phyloP scores from a whole-genome alignment of 441 rosid species.

The Populus hybrid region DNA sequence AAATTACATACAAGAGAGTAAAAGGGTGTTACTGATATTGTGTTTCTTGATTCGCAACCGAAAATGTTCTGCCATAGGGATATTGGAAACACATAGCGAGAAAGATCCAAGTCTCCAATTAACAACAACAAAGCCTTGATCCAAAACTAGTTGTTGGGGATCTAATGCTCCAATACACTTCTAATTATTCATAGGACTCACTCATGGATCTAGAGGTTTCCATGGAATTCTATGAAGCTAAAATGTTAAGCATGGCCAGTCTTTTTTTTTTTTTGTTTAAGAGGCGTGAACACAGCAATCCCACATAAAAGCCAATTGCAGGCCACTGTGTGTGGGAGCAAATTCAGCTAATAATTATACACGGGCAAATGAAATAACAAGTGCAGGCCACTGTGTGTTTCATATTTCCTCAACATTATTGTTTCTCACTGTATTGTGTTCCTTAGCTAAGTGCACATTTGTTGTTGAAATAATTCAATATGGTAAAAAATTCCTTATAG shows the following conservation, averaged over 20 bases:
- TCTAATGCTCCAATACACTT: not conserved
- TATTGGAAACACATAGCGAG: not conserved
- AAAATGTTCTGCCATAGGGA: not conserved
- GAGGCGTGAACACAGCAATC: slow-evolving; percentile 35
- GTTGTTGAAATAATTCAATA: too few species aligned
- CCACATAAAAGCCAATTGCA: slow-evolving; percentile 56
- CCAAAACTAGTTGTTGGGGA: not conserved
- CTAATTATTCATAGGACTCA: not conserved
- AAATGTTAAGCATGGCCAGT: not conserved
- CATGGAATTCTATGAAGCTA: slow-evolving; percentile 16
- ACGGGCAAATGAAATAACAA: too few species aligned
- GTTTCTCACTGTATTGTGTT: too few species aligned
- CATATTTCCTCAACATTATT: too few species aligned
- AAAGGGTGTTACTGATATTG: not conserved
- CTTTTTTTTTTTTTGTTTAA: slow-evolving; percentile 32
- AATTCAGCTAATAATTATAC: too few species aligned
- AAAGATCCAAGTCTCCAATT: not conserved
- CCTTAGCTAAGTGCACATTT: too few species aligned
- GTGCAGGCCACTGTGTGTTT: too few species aligned
- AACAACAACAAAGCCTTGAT: not conserved
- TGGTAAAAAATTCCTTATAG: too few species aligned
- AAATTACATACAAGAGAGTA: not conserved
- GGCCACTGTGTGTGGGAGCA: too few species aligned
- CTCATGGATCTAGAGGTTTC: not conserved
- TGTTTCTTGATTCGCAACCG: not conserved